Percentiles rank a stretch among this genome's conserved stretches.
phyloP scores from a whole-genome alignment of 768 basidiomycete genomes.

The Psilocybe subaeruginosa region DNA sequence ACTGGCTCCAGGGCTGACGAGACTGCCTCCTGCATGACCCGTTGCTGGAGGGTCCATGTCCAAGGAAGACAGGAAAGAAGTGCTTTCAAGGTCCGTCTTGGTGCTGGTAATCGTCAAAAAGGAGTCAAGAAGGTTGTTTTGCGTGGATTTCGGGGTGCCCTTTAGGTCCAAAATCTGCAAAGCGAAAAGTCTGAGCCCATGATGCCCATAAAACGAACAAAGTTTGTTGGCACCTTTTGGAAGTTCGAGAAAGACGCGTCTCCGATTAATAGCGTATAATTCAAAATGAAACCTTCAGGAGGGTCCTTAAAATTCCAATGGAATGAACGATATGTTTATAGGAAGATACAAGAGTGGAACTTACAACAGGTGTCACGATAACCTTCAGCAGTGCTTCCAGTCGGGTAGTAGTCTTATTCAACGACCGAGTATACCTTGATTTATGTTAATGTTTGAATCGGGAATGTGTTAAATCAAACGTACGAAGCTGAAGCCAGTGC shows the following conservation, averaged over 20 bases:
- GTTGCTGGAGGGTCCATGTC: constrained; percentile 90
- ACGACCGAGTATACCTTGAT: constrained; percentile 75
- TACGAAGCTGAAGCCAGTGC: constrained; percentile 57
- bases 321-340: neutral
- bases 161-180: constrained; percentile 90
- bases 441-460: constrained; percentile 2
- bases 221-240: constrained; percentile 74
- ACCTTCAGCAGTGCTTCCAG: constrained; percentile 95
- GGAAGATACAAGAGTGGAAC: constrained; percentile 22
- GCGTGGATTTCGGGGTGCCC: constrained; percentile 83
- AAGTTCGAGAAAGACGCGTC: constrained; percentile 97
- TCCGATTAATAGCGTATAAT: constrained; percentile 92
- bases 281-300: constrained; percentile 91
- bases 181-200: neutral
- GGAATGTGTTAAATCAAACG: constrained; percentile 15
- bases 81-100: constrained; percentile 83
- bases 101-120: constrained; percentile 95
- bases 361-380: constrained; percentile 88
- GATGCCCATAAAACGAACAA: neutral
- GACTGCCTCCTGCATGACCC: constrained; percentile 48
- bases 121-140: constrained; percentile 88
- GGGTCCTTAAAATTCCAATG: constrained; percentile 64
- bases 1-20: constrained; percentile 69
- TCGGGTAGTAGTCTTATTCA: constrained; percentile 79
- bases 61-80: constrained; percentile 90